Conservation (phyloP, 345 rosid genomes). For the Zanthoxylum bungeanum region DNA sequence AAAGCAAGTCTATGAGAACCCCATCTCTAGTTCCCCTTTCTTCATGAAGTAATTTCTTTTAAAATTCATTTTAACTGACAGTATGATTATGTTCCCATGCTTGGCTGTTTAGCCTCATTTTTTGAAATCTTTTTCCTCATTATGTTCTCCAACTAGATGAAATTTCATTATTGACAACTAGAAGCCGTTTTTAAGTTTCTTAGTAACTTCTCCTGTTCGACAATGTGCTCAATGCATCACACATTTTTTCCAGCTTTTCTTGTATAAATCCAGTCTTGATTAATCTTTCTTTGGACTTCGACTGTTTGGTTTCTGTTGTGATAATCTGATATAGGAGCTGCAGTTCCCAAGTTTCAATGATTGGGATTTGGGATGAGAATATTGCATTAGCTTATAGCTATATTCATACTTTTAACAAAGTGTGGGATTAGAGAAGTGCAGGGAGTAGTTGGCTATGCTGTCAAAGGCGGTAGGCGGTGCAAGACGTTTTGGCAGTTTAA, state of each 20-base stretch:
- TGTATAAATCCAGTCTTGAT: background rate
- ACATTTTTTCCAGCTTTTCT: no score
- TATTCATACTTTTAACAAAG: conserved; percentile 81
- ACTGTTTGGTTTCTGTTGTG: conserved; percentile 8
- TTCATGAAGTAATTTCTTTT: background rate
- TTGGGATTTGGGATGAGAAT: conserved; percentile 84
- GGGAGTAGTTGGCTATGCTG: conserved; percentile 40
- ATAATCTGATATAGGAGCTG: conserved; percentile 66
- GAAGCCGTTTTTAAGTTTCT: background rate
- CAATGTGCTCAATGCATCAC: background rate
- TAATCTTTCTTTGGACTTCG: background rate
- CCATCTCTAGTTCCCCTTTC: background rate
- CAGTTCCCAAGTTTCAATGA: conserved; percentile 86
- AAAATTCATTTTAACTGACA: background rate
- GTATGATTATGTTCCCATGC: background rate
- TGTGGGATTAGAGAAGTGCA: conserved; percentile 65
- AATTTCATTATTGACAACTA: background rate
- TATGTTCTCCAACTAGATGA: background rate
- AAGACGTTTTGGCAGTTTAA: no score
- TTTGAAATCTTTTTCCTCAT: background rate
- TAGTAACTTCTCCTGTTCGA: background rate
- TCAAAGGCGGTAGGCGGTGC: no score
- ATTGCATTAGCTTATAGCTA: conserved; percentile 78
- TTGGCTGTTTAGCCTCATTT: background rate
- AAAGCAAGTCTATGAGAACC: background rate